Percentiles rank a stretch among this genome's conserved stretches.
Evolutionary conservation across 306 rosid genomes (phyloP).

Genomic region (Echinosophora koreensis): DNA sequence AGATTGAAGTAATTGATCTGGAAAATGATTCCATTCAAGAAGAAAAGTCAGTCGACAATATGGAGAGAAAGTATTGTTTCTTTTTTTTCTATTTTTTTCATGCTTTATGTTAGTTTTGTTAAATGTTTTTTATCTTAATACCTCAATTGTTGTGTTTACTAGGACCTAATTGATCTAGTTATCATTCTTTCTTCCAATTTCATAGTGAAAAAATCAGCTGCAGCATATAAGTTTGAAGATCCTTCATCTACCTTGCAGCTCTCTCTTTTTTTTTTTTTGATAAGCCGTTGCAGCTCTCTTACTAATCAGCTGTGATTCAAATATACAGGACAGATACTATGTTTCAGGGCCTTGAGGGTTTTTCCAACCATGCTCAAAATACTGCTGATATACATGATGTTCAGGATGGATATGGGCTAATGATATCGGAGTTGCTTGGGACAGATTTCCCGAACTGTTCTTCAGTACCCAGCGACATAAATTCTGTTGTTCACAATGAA

Average conservation of each 20-base stretch:
- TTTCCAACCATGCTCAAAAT: slow-evolving; percentile 68
- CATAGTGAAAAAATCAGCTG: slow-evolving; percentile 17
- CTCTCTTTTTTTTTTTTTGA: too few species aligned
- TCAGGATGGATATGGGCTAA: slow-evolving; percentile 94
- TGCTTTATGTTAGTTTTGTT: slow-evolving; percentile 37
- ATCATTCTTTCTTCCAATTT: slow-evolving; percentile 11
- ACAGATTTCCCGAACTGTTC: slow-evolving; percentile 83
- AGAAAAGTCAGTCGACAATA: slow-evolving; percentile 60
- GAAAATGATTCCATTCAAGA: slow-evolving; percentile 73
- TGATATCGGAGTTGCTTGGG: slow-evolving; percentile 89
- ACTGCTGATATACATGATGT: slow-evolving; percentile 73
- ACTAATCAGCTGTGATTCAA: slow-evolving; percentile 45
- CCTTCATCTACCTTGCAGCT: slow-evolving; percentile 41
- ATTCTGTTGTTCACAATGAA: slow-evolving; percentile 74
- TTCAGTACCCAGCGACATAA: slow-evolving; percentile 73
- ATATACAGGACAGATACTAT: slow-evolving; percentile 76
- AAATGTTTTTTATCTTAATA: neutral
- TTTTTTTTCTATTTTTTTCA: too few species aligned
- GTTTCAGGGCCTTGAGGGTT: slow-evolving; percentile 74
- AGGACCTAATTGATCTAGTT: slow-evolving; percentile 38
- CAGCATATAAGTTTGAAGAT: slow-evolving; percentile 41
- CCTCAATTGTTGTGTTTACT: slow-evolving; percentile 30
- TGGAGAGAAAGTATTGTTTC: slow-evolving; percentile 78
- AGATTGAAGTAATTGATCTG: slow-evolving; percentile 94
- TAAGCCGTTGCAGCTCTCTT: too few species aligned